A percentile compares a stretch with the other conserved stretches of the same genome.
Conservation (phyloP, 2,329 filamentous ascomycete genomes). For the Fonsecaea pugnacius region DNA sequence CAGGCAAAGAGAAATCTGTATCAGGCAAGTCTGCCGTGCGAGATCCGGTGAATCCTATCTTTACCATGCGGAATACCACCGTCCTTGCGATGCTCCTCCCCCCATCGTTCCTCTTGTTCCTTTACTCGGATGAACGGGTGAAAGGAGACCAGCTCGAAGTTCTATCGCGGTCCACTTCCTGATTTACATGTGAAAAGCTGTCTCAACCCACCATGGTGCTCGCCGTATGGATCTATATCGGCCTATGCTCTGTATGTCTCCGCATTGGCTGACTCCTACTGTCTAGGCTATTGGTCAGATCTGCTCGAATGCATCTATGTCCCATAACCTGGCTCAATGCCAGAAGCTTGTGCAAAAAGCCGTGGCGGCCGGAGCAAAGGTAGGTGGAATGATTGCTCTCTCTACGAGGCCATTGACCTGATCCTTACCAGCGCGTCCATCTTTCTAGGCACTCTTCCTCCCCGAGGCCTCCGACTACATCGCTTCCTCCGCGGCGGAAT, state of each 20-base stretch:
- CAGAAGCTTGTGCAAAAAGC: constrained; percentile 73
- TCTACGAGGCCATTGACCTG: constrained; percentile 24
- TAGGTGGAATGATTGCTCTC: constrained; percentile 42
- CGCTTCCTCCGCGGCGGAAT: constrained; percentile 68
- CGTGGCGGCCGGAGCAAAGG: constrained; percentile 75
- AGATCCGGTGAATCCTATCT: background rate
- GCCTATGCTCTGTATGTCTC: background rate
- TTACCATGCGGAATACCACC: background rate
- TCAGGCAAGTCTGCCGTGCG: background rate
- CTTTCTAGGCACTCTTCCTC: constrained; percentile 74
- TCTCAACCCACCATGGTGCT: constrained; percentile 30
- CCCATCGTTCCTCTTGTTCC: background rate
- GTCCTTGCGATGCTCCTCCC: background rate
- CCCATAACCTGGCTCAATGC: constrained; percentile 80
- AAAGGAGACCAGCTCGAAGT: background rate
- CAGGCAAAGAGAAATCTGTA: background rate
- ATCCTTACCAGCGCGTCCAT: constrained; percentile 20
- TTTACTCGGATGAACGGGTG: constrained; percentile 3
- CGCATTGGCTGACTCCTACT: constrained; percentile 17
- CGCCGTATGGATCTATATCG: constrained; percentile 30
- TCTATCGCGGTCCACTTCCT: background rate
- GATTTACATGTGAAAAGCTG: background rate
- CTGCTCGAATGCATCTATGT: constrained; percentile 78
- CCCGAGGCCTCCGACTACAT: constrained; percentile 94
- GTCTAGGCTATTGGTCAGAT: constrained; percentile 83